Conservation (phyloP, 306 rosid species). For the Trifolium pratense region DNA sequence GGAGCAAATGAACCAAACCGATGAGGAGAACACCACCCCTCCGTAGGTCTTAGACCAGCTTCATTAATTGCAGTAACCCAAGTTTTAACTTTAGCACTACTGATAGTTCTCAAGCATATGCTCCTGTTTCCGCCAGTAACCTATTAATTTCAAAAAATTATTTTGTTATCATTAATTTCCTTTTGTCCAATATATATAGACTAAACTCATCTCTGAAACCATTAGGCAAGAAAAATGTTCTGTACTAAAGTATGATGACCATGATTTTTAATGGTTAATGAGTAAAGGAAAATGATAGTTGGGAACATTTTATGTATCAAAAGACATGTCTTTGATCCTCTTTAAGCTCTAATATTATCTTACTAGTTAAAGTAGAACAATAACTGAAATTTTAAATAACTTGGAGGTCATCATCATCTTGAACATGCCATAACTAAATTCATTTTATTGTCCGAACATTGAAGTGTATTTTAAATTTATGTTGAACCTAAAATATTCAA, state of each 20-base stretch:
- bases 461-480: conserved; percentile 9
- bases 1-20: conserved; percentile 98
- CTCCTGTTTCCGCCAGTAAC: conserved; percentile 87
- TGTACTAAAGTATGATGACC: conserved; percentile 25
- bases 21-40: conserved; percentile 95
- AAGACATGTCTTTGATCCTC: conserved; percentile 11
- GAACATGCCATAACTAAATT: conserved; percentile 5
- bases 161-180: conserved; percentile 23
- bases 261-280: not conserved
- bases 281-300: conserved; percentile 33
- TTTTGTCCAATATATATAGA: conserved; percentile 15
- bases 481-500: conserved; percentile 24
- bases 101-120: conserved; percentile 75
- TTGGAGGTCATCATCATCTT: conserved; percentile 9
- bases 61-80: conserved; percentile 95
- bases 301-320: conserved; percentile 31
- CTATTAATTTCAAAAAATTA: conserved; percentile 42
- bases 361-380: conserved; percentile 11
- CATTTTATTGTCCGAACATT: conserved; percentile 21
- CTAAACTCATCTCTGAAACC: conserved; percentile 30
- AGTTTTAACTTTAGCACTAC: conserved; percentile 70
- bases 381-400: conserved; percentile 9
- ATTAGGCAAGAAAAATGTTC: not conserved
- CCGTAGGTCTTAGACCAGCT: conserved; percentile 87
- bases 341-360: not conserved